phyloP scores from a whole-genome alignment of 441 rosid species.

The Erodium moschatum region DNA sequence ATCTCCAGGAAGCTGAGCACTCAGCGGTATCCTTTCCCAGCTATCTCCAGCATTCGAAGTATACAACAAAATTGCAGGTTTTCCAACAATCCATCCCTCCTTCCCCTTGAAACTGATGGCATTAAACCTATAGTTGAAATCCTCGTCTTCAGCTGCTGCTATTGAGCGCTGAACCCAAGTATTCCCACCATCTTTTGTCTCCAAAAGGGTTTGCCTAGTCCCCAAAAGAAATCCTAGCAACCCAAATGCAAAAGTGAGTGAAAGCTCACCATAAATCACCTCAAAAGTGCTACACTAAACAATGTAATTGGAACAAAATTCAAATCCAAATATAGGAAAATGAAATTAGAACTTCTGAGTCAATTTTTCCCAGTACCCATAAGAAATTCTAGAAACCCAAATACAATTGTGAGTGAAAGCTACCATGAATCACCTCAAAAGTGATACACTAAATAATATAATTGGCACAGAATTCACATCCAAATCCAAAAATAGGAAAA shows the following conservation, averaged over 20 bases:
- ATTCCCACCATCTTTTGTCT: constrained; percentile 78
- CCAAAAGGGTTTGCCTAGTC: constrained; percentile 85
- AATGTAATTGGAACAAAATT: not conserved
- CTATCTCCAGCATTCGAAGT: constrained; percentile 68
- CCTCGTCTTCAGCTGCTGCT: constrained; percentile 89
- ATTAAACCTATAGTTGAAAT: constrained; percentile 88
- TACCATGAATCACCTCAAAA: not conserved
- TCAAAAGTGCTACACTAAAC: not conserved
- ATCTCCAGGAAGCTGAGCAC: constrained; percentile 92
- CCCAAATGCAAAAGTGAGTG: not conserved
- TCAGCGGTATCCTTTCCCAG: constrained; percentile 77
- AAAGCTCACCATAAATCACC: not conserved
- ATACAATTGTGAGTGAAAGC: not conserved
- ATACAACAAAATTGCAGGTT: constrained; percentile 78
- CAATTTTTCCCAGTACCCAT: no score
- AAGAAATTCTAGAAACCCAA: not conserved
- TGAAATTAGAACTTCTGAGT: not conserved
- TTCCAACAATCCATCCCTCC: constrained; percentile 94
- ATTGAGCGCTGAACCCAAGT: constrained; percentile 77
- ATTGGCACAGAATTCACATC: not conserved
- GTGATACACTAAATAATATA: not conserved
- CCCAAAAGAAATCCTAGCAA: constrained; percentile 65
- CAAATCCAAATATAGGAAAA: not conserved
- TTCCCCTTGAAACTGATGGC: constrained; percentile 75
- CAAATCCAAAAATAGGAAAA: not conserved